These are phyloP conservation scores for Chalciporus piperatoides DNA, from an alignment of 1,284 basidiomycete genomes.

Conservation along the genomic window DNA sequence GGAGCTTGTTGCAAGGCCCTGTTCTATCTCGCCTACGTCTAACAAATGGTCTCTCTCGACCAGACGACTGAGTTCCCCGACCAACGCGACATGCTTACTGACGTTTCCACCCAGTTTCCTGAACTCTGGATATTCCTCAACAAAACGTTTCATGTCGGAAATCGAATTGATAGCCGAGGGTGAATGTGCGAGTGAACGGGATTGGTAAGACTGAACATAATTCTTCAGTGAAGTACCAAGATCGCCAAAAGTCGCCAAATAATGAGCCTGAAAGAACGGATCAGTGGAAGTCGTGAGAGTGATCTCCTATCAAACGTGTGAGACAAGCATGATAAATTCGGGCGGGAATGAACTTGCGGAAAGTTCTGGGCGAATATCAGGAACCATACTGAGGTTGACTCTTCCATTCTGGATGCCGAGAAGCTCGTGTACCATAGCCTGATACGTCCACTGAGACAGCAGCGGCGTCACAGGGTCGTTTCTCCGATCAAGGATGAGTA, in stretches of 20 bases:
- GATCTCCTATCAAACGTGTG: conserved; percentile 66
- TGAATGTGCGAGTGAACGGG: conserved; percentile 73
- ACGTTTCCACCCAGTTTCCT: conserved; percentile 96
- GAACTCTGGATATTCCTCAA: conserved; percentile 99
- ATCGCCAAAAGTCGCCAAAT: conserved; percentile 95
- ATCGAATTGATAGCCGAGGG: conserved; percentile 92
- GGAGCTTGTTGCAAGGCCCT: conserved; percentile 90
- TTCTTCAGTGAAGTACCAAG: conserved; percentile 90
- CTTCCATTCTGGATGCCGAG: conserved; percentile 93
- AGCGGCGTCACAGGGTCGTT: conserved; percentile 98
- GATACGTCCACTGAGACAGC: conserved; percentile 99
- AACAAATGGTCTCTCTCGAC: conserved; percentile 85
- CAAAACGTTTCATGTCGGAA: conserved; percentile 95
- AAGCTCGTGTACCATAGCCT: conserved; percentile 99
- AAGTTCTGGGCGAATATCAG: conserved; percentile 84
- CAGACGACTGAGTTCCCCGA: conserved; percentile 91
- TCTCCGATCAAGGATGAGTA: conserved; percentile 83
- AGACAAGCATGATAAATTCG: conserved; percentile 5
- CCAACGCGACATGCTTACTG: conserved; percentile 95
- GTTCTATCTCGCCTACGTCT: conserved; percentile 93
- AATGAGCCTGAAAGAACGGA: conserved; percentile 90
- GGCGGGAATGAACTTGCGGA: conserved; percentile 49
- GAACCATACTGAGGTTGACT: conserved; percentile 82
- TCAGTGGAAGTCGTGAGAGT: conserved; percentile 92
- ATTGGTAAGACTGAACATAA: conserved; percentile 94